A percentile compares a stretch with the other conserved stretches of the same genome.
phyloP scores from a whole-genome alignment of 2,329 filamentous ascomycete genomes.

The Aspergillus aculeatus region DNA sequence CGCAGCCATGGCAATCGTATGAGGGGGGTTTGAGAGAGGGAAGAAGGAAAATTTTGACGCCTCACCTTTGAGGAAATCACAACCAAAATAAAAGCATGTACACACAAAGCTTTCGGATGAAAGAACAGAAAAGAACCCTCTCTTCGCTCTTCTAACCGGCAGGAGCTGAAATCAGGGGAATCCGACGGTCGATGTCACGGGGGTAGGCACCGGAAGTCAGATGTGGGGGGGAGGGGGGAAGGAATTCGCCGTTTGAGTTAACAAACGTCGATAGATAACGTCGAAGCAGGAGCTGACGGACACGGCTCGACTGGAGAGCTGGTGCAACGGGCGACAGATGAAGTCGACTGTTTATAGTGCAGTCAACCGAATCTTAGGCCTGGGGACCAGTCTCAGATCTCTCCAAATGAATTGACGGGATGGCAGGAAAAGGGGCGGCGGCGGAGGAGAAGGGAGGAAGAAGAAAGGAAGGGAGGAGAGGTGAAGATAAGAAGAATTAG shows the following conservation, averaged over 20 bases:
- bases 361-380: constrained; percentile 30
- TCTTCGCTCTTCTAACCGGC: constrained; percentile 40
- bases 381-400: constrained; percentile 39
- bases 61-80: constrained; percentile 27
- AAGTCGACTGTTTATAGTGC: constrained; percentile 26
- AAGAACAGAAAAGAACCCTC: constrained; percentile 27
- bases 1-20: constrained; percentile 1
- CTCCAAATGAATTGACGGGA: constrained; percentile 38
- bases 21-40: neutral
- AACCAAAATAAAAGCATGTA: constrained; percentile 25
- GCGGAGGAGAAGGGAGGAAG: constrained; percentile 18
- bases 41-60: constrained; percentile 12
- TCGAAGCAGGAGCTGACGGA: constrained; percentile 39
- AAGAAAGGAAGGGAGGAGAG: constrained; percentile 34
- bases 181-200: constrained; percentile 32
- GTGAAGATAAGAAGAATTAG: constrained; percentile 32
- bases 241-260: constrained; percentile 39
- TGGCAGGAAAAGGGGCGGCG: constrained; percentile 24
- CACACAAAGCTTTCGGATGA: constrained; percentile 23
- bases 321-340: constrained; percentile 31
- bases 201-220: constrained; percentile 32
- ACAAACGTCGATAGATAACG: constrained; percentile 40
- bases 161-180: constrained; percentile 38
- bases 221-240: constrained; percentile 20
- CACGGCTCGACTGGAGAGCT: constrained; percentile 41